Conservation (phyloP, 192 early-diverging fungal genomes). For the Umbelopsis isabellina region DNA sequence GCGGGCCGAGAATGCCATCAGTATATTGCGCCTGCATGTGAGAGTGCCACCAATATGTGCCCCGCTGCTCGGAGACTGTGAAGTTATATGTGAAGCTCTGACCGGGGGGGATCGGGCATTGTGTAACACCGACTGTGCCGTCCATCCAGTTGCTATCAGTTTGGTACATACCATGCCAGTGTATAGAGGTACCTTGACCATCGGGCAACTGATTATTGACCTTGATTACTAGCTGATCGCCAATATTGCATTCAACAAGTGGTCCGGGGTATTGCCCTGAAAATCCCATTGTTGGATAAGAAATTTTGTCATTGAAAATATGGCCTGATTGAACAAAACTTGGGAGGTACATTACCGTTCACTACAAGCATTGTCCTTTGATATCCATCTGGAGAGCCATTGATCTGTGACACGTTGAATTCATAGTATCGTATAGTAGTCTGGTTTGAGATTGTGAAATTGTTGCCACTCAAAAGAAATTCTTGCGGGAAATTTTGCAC, state of each 20-base stretch:
- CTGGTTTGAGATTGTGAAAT: slow-evolving; percentile 19
- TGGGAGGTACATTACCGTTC: neutral
- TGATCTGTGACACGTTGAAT: slow-evolving; percentile 26
- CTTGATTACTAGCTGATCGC: slow-evolving; percentile 49
- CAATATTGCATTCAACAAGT: slow-evolving; percentile 49
- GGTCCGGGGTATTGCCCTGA: slow-evolving; percentile 61
- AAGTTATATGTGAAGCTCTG: slow-evolving; percentile 50
- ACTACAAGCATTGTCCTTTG: slow-evolving; percentile 14
- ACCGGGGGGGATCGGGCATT: slow-evolving; percentile 54
- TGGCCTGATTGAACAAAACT: neutral
- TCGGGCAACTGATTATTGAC: slow-evolving; percentile 37
- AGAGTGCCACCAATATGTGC: slow-evolving; percentile 87
- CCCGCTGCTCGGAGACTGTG: slow-evolving; percentile 60
- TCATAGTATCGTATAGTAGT: slow-evolving; percentile 29
- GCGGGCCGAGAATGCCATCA: slow-evolving; percentile 74
- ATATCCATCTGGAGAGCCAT: slow-evolving; percentile 25
- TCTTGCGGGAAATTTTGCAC: slow-evolving; percentile 5
- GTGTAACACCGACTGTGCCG: slow-evolving; percentile 48
- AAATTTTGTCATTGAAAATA: neutral
- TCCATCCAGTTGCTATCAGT: slow-evolving; percentile 54
- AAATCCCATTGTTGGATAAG: neutral
- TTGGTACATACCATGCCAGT: slow-evolving; percentile 61
- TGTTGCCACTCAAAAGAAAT: slow-evolving; percentile 14
- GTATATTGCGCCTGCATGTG: slow-evolving; percentile 74
- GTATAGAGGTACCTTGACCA: slow-evolving; percentile 24